phyloP scores from a whole-genome alignment of 257 asterid species.

The Salvia rosmarinus region DNA sequence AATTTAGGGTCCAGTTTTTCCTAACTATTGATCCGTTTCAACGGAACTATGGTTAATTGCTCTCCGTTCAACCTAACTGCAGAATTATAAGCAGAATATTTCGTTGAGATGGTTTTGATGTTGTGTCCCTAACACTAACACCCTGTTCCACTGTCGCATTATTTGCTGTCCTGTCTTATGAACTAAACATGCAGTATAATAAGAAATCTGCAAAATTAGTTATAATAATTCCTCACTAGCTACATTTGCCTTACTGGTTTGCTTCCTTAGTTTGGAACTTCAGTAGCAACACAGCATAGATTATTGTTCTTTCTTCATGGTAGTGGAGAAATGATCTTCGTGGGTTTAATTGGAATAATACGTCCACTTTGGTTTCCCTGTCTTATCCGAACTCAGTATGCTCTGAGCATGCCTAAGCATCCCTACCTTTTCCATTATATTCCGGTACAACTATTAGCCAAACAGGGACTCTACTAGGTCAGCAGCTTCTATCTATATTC shows the following conservation, averaged over 20 bases:
- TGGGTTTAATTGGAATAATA: not conserved
- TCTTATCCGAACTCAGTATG: too few relatives aligned
- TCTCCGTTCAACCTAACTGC: not conserved
- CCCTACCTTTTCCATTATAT: too few relatives aligned
- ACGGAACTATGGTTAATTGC: not conserved
- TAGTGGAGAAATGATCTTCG: not conserved
- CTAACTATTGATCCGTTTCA: not conserved
- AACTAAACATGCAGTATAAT: too few relatives aligned
- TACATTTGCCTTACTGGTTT: not conserved
- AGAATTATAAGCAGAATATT: not conserved
- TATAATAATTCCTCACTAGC: not conserved
- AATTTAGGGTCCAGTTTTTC: not conserved
- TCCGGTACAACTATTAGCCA: too few relatives aligned
- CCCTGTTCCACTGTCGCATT: not conserved
- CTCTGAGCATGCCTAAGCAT: too few relatives aligned
- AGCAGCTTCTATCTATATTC: too few relatives aligned
- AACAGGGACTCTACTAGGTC: too few relatives aligned
- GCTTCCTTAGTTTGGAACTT: not conserved
- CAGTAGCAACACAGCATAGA: not conserved
- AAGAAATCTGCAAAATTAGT: not conserved
- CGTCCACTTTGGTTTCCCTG: not conserved
- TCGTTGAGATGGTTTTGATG: conserved; percentile 10
- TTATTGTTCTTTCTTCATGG: not conserved
- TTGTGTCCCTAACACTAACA: not conserved
- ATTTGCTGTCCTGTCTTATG: not conserved